Percentiles rank a stretch among this genome's conserved stretches.
These are phyloP conservation scores for Trichophyton simii DNA, from an alignment of 2,329 filamentous ascomycete species.

Conservation along the genomic window DNA sequence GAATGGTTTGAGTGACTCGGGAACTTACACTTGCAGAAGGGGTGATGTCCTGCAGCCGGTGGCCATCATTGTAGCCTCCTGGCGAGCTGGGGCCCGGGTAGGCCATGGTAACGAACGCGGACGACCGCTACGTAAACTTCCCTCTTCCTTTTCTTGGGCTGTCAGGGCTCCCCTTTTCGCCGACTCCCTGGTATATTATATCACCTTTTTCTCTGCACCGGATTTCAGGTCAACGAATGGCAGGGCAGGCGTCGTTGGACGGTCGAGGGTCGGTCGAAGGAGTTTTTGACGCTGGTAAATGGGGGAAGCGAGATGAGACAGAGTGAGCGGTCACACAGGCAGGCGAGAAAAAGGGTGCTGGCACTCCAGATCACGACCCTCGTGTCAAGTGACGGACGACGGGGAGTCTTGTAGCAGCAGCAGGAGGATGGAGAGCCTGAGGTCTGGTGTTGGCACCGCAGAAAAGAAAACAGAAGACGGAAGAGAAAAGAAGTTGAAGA, in stretches of 20 bases:
- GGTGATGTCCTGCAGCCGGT: conserved; percentile 55
- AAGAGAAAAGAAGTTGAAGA: neutral
- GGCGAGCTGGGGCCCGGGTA: conserved; percentile 49
- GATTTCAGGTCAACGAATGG: neutral
- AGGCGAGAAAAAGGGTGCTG: neutral
- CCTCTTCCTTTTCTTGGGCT: neutral
- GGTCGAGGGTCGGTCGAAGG: neutral
- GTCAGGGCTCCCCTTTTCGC: neutral
- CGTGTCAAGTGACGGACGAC: conserved; percentile 10
- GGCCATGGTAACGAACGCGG: conserved; percentile 38
- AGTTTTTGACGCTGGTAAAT: neutral
- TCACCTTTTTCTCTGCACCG: neutral
- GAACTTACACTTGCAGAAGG: conserved; percentile 45
- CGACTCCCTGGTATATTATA: neutral
- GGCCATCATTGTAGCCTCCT: conserved; percentile 49
- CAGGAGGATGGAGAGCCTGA: conserved; percentile 9
- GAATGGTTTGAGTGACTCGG: neutral
- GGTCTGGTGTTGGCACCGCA: no score
- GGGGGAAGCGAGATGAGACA: neutral
- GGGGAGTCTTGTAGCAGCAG: neutral
- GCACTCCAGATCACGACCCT: neutral
- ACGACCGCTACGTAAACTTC: neutral
- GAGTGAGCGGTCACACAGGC: conserved; percentile 1
- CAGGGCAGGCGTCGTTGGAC: neutral
- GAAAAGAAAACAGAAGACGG: neutral